Conservation (phyloP, 225 moss, liverwort and hornwort genomes). For the Pleurozium schreberi region DNA sequence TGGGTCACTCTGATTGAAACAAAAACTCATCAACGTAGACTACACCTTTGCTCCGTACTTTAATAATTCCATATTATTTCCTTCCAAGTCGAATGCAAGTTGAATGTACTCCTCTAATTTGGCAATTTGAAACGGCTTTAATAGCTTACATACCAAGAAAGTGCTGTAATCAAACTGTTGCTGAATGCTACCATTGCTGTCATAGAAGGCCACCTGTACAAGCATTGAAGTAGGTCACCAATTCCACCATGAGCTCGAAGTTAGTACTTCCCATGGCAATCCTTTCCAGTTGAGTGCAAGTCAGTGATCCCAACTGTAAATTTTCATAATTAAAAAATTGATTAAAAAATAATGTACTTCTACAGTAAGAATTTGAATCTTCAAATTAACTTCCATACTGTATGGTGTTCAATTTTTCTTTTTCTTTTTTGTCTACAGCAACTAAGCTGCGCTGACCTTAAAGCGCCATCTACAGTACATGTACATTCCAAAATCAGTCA, state of each 20-base stretch:
- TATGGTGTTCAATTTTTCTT: too few relatives aligned
- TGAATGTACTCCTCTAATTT: not conserved
- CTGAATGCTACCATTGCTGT: slow-evolving; percentile 48
- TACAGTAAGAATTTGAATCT: too few relatives aligned
- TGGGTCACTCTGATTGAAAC: not conserved
- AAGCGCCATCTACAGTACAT: too few relatives aligned
- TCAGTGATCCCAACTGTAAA: too few relatives aligned
- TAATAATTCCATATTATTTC: not conserved
- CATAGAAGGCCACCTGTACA: slow-evolving; percentile 64
- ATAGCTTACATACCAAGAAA: slow-evolving; percentile 29
- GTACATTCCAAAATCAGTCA: too few relatives aligned
- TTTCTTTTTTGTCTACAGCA: too few relatives aligned
- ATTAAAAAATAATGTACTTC: not conserved
- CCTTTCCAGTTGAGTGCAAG: not conserved
- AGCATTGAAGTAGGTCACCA: not conserved
- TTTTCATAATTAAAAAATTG: too few relatives aligned
- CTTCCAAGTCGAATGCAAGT: not conserved
- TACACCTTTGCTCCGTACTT: not conserved
- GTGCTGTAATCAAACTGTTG: slow-evolving; percentile 91
- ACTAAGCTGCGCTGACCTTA: too few relatives aligned
- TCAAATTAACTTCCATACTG: not conserved
- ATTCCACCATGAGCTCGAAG: not conserved
- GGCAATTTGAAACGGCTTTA: not conserved
- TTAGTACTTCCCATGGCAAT: not conserved
- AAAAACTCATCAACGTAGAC: not conserved